A percentile compares a stretch with the other conserved stretches of the same genome.
phyloP scores from a whole-genome alignment of 148 eudicot species.

The Cornus kousa region DNA sequence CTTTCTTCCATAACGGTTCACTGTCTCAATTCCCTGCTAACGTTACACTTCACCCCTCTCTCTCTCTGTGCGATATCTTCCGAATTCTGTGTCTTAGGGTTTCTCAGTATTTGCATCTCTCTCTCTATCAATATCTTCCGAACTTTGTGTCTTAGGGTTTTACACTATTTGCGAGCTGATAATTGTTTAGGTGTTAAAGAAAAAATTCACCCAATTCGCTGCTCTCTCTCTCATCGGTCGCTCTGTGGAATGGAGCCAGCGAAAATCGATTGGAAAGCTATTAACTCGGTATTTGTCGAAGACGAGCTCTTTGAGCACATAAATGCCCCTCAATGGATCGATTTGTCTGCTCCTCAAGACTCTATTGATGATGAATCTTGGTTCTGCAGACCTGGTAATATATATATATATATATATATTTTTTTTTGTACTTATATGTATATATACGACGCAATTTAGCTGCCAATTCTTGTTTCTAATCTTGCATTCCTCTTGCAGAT shows the following conservation, averaged over 20 bases:
- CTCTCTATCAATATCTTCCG: neutral
- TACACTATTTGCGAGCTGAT: neutral
- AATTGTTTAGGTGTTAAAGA: neutral
- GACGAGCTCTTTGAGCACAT: conserved; percentile 69
- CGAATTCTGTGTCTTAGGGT: neutral
- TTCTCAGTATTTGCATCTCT: neutral
- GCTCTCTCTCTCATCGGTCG: neutral
- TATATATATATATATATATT: neutral
- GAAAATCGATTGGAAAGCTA: conserved; percentile 63
- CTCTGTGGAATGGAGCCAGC: conserved; percentile 61
- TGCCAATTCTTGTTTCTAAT: conserved; percentile 6
- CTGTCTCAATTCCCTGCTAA: conserved; percentile 4
- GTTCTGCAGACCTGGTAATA: conserved; percentile 74
- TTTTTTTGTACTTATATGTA: neutral
- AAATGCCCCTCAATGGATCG: conserved; percentile 85
- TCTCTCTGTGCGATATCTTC: neutral
- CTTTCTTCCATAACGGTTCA: conserved; percentile 13
- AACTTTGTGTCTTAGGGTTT: neutral
- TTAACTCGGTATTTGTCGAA: conserved; percentile 50
- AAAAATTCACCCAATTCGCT: neutral
- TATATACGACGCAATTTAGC: neutral
- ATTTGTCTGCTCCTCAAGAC: conserved; percentile 44
- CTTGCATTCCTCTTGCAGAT: conserved; percentile 34
- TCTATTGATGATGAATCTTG: conserved; percentile 60
- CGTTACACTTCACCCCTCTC: conserved; percentile 1